Conservation (phyloP, 169 alveolate genomes). For the Plasmodium relictum region DNA sequence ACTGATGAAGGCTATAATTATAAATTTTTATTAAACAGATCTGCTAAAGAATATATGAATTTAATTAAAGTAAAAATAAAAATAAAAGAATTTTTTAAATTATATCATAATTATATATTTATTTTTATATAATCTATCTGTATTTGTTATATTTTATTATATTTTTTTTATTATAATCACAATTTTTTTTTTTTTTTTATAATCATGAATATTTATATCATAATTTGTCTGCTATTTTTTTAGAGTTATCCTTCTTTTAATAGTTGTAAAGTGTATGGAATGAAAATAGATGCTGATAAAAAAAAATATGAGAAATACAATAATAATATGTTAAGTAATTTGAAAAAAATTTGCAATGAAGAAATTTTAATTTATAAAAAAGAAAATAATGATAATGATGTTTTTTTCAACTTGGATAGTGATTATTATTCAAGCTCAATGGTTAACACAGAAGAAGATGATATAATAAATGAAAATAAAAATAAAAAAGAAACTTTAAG, state of each 20-base stretch:
- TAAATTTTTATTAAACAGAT: constrained; percentile 47
- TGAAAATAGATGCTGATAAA: constrained; percentile 77
- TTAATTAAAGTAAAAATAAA: constrained; percentile 37
- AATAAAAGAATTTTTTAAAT: no score
- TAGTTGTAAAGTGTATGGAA: constrained; percentile 73
- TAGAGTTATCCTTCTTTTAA: constrained; percentile 53
- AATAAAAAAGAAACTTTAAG: neutral
- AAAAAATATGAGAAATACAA: constrained; percentile 46
- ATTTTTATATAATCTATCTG: no score
- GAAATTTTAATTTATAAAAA: constrained; percentile 34
- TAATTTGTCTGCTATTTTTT: neutral
- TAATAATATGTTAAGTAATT: constrained; percentile 16
- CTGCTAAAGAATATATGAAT: constrained; percentile 57
- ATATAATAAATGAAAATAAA: neutral
- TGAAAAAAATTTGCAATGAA: constrained; percentile 21
- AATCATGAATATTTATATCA: neutral
- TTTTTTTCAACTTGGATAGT: constrained; percentile 64
- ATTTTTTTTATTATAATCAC: no score
- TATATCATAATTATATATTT: no score
- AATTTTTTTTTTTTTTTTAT: neutral
- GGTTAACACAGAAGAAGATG: constrained; percentile 47
- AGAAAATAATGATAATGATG: constrained; percentile 32
- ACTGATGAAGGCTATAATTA: constrained; percentile 38
- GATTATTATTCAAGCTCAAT: constrained; percentile 68
- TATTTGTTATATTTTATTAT: no score